phyloP scores from a whole-genome alignment of 352 stramenopile species.

The Pythium rhizo-oryzae region DNA sequence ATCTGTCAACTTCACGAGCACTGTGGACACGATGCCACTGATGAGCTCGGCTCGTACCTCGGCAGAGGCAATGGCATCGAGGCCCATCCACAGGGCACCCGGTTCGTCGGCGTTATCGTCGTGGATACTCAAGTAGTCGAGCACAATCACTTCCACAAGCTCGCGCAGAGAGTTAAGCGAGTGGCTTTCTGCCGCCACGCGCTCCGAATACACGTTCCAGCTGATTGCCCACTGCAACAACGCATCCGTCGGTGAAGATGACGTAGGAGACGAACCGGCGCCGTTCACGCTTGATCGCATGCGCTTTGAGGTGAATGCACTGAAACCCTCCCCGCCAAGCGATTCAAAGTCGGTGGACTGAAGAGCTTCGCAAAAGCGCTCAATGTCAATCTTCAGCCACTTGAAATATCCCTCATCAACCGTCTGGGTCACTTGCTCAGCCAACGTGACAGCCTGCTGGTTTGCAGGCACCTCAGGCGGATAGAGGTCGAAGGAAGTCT shows the following conservation, averaged over 20 bases:
- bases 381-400: constrained; percentile 81
- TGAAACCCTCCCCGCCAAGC: constrained; percentile 38
- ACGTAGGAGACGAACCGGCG: constrained; percentile 42
- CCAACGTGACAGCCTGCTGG: constrained; percentile 68
- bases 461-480: constrained; percentile 66
- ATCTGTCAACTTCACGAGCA: constrained; percentile 68
- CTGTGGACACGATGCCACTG: constrained; percentile 60
- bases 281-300: constrained; percentile 49
- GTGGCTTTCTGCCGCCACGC: constrained; percentile 78
- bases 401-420: constrained; percentile 77
- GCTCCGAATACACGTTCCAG: constrained; percentile 88
- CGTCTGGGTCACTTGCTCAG: constrained; percentile 58
- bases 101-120: constrained; percentile 36
- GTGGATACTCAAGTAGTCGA: constrained; percentile 67
- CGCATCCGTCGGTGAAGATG: constrained; percentile 35
- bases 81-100: constrained; percentile 64
- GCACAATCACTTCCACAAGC: constrained; percentile 75
- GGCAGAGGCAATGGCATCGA: constrained; percentile 53
- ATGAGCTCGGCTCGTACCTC: constrained; percentile 68
- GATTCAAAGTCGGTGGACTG: constrained; percentile 64
- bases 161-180: constrained; percentile 77
- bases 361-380: constrained; percentile 66
- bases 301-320: constrained; percentile 58
- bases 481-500: constrained; percentile 65
- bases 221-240: constrained; percentile 75